Conservation (phyloP, 2,329 filamentous ascomycete species). For the Thermothelomyces thermophilus region DNA sequence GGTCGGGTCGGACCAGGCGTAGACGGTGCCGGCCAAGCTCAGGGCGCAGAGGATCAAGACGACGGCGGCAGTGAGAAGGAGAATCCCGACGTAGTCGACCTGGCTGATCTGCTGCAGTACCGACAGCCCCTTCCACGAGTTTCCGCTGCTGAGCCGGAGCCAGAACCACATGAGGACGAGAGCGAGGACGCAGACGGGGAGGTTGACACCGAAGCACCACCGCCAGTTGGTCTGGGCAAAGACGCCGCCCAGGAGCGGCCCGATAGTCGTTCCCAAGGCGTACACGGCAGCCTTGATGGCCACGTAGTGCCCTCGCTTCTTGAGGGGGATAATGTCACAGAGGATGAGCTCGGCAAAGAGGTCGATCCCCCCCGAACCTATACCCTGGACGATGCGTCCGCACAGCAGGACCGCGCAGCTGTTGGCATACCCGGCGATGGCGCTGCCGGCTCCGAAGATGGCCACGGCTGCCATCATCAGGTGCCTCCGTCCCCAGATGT, state of each 20-base stretch:
- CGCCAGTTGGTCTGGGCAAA: constrained; percentile 32
- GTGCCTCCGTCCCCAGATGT: constrained; percentile 42
- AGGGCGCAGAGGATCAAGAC: constrained; percentile 22
- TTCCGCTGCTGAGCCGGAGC: constrained; percentile 20
- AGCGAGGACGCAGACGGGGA: constrained; percentile 20
- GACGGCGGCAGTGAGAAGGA: constrained; percentile 19
- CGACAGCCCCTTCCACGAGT: constrained; percentile 5
- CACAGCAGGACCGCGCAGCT: constrained; percentile 37
- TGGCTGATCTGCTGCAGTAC: constrained; percentile 12
- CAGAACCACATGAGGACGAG: constrained; percentile 24
- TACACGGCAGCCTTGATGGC: constrained; percentile 31
- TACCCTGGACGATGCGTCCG: constrained; percentile 37
- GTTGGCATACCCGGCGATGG: constrained; percentile 36
- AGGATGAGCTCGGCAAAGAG: constrained; percentile 36
- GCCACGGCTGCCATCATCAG: constrained; percentile 33
- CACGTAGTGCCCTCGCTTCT: constrained; percentile 38
- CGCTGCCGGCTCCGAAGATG: constrained; percentile 42
- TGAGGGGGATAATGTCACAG: constrained; percentile 43
- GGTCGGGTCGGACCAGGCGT: constrained; percentile 16
- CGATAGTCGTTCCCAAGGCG: constrained; percentile 31
- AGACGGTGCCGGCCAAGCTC: constrained; percentile 18
- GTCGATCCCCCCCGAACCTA: constrained; percentile 36
- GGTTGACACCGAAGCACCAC: constrained; percentile 35
- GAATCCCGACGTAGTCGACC: constrained; percentile 21
- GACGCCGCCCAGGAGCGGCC: constrained; percentile 28